Percentiles rank a stretch among this genome's conserved stretches.
These are phyloP conservation scores for Cantharellus cinnabarinus DNA, from an alignment of 768 basidiomycete species.

Conservation along the genomic window DNA sequence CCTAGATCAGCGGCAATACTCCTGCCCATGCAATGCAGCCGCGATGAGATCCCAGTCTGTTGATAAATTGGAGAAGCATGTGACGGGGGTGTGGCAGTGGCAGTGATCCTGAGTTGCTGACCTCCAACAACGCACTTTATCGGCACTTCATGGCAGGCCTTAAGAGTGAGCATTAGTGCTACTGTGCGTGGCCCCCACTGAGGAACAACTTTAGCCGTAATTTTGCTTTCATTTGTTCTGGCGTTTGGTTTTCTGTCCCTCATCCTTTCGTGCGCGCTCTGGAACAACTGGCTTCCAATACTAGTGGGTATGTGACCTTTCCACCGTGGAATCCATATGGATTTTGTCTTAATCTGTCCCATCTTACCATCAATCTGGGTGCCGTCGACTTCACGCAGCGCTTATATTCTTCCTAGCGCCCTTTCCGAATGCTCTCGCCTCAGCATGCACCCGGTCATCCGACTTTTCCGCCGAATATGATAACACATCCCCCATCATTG, in stretches of 20 bases:
- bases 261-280: constrained; percentile 91
- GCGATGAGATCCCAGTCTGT: no score
- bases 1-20: no score
- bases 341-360: background rate
- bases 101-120: no score
- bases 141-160: background rate
- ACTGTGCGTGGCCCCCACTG: background rate
- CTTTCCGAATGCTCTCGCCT: constrained; percentile 80
- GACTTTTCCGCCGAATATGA: constrained; percentile 70
- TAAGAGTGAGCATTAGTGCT: background rate
- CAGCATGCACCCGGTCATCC: constrained; percentile 70
- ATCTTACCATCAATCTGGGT: background rate
- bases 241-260: constrained; percentile 95
- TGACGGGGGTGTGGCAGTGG: no score
- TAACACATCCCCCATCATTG: constrained; percentile 39
- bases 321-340: constrained; percentile 1
- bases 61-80: no score
- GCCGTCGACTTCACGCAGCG: background rate
- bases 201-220: constrained; percentile 44
- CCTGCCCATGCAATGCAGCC: no score
- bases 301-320: constrained; percentile 56
- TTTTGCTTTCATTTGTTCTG: constrained; percentile 89
- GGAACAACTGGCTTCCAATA: constrained; percentile 91
- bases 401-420: constrained; percentile 40
- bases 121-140: no score